Base-by-base conservation (phyloP, 805 yeast species). In the Saturnispora serradocipensis region DNA sequence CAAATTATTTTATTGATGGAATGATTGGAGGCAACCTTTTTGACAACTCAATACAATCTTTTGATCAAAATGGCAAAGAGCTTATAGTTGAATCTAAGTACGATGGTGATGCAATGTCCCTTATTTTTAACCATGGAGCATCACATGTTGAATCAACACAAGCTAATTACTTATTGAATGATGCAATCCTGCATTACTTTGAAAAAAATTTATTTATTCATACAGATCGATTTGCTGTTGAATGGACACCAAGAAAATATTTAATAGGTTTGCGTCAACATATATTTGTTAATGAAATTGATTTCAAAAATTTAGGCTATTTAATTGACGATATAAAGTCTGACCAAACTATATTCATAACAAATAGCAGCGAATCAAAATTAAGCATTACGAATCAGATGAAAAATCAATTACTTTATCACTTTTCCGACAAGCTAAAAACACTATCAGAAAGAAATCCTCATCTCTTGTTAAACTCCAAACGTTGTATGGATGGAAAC, bases 211-310 rank as follows among this genome's bases (percentile, higher is more conserved):
- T 64, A 16, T 56, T 67, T 51, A 48, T 54, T 27, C 13, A 54
- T 16, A 25, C 25, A 50, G 48, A 55, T 27, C 46, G 54, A 9
- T 27, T 63, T 55, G 66, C 71, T 0, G 34, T 54, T 1, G 43
- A 32, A 18, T 77, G 80, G 58, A 79, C 80, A 32, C 77, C 80
- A 1, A 72, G 80, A 56, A 83, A 80, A 60, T 76, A 80, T 57
- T 63, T 84, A 2, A 68, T 77, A 49, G 88, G 86, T 0, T 62
- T 81, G 43, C 75, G 81, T 53, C 81, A 80, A 48, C 71, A 82
- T 2, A 72, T 72, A 27, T 81, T 87, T 62, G 90, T 86, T 5
- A 74, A 76, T n/a, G 95, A 88, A 58, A 57, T 88, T 15, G 71
- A 78, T 43, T 77, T 86, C 49, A 76, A 89, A 53, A 74, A 76